phyloP scores from a whole-genome alignment of 495 filamentous ascomycete genomes.

The Hypoxylon crocopeplum region DNA sequence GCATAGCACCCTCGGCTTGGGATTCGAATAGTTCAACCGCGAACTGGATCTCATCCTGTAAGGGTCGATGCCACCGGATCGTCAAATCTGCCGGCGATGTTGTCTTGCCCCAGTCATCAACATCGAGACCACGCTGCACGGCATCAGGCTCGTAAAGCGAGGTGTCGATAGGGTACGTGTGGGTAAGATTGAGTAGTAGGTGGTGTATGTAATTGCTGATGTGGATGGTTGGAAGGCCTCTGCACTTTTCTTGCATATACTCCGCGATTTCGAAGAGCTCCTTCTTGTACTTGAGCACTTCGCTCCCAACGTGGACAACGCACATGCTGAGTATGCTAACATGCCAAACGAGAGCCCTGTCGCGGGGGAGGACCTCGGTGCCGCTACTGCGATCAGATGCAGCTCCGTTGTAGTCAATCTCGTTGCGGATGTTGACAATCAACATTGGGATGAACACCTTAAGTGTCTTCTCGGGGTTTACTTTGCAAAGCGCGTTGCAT shows the following conservation, averaged over 20 bases:
- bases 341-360: conserved; percentile 94
- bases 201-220: conserved; percentile 98
- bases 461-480: conserved; percentile 89
- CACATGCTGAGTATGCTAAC: conserved; percentile 98
- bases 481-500: conserved; percentile 93
- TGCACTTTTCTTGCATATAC: conserved; percentile 95
- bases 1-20: conserved; percentile 65
- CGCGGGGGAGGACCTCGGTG: conserved; percentile 89
- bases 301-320: conserved; percentile 91
- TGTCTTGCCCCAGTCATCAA: conserved; percentile 79
- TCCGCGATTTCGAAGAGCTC: conserved; percentile 90
- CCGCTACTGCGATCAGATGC: conserved; percentile 93
- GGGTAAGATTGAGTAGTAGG: conserved; percentile 94
- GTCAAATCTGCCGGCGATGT: conserved; percentile 74
- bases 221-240: conserved; percentile 91
- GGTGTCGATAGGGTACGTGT: conserved; percentile 90
- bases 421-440: conserved; percentile 87
- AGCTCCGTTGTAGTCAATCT: conserved; percentile 97
- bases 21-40: conserved; percentile 86
- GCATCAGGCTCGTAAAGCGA: conserved; percentile 78
- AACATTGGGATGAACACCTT: conserved; percentile 89
- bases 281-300: conserved; percentile 83
- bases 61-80: conserved; percentile 90
- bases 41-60: conserved; percentile 79
- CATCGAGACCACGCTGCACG: conserved; percentile 57